Conservation (phyloP, 2,329 filamentous ascomycete species). For the Rhynchosporium graminicola region DNA sequence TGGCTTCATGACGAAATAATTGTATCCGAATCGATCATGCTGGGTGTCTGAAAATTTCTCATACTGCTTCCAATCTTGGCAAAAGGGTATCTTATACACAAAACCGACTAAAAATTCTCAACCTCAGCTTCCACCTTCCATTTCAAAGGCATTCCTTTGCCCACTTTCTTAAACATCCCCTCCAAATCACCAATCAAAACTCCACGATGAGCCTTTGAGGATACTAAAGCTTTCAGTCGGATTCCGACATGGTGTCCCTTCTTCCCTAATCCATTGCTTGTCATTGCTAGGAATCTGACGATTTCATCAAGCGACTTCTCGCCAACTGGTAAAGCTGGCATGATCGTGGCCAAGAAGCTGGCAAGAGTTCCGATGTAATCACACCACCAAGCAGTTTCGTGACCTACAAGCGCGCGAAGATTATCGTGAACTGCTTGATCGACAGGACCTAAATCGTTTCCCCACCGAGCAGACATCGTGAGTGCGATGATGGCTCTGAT, state of each 20-base stretch:
- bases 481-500: conserved; percentile 71
- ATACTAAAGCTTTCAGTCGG: conserved; percentile 45
- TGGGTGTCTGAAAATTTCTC: no score
- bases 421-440: conserved; percentile 42
- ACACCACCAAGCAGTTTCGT: conserved; percentile 39
- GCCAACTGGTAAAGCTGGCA: conserved; percentile 26
- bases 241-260: conserved; percentile 31
- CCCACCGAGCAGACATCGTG: conserved; percentile 73
- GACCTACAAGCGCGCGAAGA: conserved; percentile 33
- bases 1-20: no score
- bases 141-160: conserved; percentile 54
- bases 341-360: conserved; percentile 24
- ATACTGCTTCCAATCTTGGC: not conserved
- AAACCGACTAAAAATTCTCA: conserved; percentile 11
- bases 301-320: conserved; percentile 3
- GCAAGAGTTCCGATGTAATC: conserved; percentile 37
- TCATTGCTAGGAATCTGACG: conserved; percentile 9
- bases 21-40: not conserved
- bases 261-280: conserved; percentile 25
- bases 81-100: not conserved
- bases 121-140: conserved; percentile 36
- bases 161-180: conserved; percentile 49
- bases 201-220: conserved; percentile 16
- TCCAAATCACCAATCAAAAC: conserved; percentile 37
- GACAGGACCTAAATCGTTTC: conserved; percentile 55